phyloP scores from a whole-genome alignment of 768 basidiomycete genomes.

The Solioccasus polychromus region DNA sequence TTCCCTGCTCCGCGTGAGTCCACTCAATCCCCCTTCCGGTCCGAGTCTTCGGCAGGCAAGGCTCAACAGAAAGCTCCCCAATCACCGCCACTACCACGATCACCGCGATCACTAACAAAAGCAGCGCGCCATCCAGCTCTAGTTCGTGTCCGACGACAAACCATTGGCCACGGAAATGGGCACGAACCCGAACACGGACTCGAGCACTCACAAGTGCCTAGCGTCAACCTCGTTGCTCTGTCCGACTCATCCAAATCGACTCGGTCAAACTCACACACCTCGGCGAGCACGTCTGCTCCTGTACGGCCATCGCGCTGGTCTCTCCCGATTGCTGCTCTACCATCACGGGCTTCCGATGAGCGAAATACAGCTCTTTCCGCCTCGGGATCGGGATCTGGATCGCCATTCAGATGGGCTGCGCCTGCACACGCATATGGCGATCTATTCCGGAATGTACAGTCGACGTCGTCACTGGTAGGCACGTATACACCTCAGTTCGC shows the following conservation, averaged over 20 bases:
- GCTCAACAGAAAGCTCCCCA: not conserved
- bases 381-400: not conserved
- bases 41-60: not conserved
- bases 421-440: not conserved
- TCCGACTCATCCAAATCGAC: constrained; percentile 12
- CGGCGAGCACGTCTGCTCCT: not conserved
- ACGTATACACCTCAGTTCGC: not conserved
- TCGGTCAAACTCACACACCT: constrained; percentile 11
- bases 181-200: not conserved
- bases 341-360: constrained; percentile 3
- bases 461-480: not conserved
- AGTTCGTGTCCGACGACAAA: constrained; percentile 16
- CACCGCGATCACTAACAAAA: not conserved
- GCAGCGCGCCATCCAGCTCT: constrained; percentile 8
- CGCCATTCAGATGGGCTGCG: not conserved
- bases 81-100: not conserved
- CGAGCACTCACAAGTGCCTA: constrained; percentile 8
- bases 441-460: not conserved
- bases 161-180: constrained; percentile 1
- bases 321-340: constrained; percentile 2
- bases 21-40: constrained; percentile 20
- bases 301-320: constrained; percentile 15
- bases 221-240: constrained; percentile 22
- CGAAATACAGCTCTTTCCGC: not conserved
- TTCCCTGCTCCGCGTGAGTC: constrained; percentile 18